Evolutionary conservation across 2,329 filamentous ascomycete genomes (phyloP), one percentile per base, ranked within the genome.

Genomic region (Aspergillus niger): DNA sequence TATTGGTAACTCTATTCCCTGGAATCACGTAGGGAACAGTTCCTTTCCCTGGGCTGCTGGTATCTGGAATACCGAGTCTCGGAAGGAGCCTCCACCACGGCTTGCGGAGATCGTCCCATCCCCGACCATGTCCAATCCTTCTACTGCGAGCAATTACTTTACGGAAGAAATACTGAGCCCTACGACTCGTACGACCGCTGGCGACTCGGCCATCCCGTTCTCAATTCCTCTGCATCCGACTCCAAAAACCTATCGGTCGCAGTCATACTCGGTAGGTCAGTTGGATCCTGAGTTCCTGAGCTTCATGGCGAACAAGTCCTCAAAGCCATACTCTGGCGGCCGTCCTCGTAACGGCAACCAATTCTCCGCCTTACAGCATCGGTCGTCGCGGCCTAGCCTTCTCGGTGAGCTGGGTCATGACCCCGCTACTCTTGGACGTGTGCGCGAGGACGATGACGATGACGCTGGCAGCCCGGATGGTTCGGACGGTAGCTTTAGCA

Each of bases 191-290:
- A 74, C 79, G 55, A 72, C 78, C 61, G 69, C 79, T 60, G 79
- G 77, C 32, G 84, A 94, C 64, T 77, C 81, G 8, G 72, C 80
- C 6, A 90, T 96, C 57, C 91, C 92, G 1, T 96, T 96, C 70
- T 85, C 91, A 6, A 96, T 96, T 66, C 92, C 92, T 3, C 82
- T 96, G 20, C 91, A 96, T 64, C 92, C 94, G 0, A 95, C 91
- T 0, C 91, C 91, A 1, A 98, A 98, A 76, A 92, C 91, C 1
- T 95, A 96, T 69, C 89, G 95, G 47, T 99, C 95, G 5, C 92
- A 97, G 76, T 98, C 95, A 4, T 98, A 98, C 76, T 98, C 94
- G 0, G 94, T 96, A 51, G 93, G 93, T 4, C 93, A 97, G 73
- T 82, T 92, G 62, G 92, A 97, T 56, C 85, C 88, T 1, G 91